Conservation (phyloP, 2,329 filamentous ascomycete species). For the Colletotrichum tofieldiae region DNA sequence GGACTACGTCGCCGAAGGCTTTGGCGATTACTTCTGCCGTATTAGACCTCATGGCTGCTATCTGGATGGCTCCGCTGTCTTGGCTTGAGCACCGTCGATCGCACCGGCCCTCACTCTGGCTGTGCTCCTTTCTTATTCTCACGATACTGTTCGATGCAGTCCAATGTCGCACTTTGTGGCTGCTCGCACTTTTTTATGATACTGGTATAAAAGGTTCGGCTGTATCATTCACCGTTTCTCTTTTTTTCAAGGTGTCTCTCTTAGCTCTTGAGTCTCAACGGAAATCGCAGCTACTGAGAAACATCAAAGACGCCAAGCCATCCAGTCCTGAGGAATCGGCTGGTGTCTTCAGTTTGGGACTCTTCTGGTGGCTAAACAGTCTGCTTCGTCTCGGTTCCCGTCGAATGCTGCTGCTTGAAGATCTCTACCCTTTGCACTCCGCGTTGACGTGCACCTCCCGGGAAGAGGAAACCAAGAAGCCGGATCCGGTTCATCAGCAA, state of each 20-base stretch:
- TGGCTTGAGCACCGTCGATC: slow-evolving; percentile 2
- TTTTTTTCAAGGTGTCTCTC: background rate
- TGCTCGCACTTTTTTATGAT: background rate
- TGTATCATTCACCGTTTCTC: background rate
- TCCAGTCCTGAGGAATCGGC: slow-evolving; percentile 42
- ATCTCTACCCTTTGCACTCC: slow-evolving; percentile 21
- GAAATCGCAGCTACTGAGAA: background rate
- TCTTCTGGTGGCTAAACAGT: slow-evolving; percentile 42
- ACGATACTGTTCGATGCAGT: background rate
- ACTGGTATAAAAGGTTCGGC: background rate
- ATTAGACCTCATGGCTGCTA: background rate
- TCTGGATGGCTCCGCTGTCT: background rate
- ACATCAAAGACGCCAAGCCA: background rate
- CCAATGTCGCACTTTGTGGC: background rate
- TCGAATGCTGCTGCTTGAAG: slow-evolving; percentile 20
- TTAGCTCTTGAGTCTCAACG: background rate
- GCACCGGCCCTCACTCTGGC: background rate
- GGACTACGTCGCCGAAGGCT: background rate
- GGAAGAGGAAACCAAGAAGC: background rate
- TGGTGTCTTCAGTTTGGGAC: slow-evolving; percentile 45
- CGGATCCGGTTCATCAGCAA: background rate
- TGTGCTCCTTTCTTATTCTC: background rate
- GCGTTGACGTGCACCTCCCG: background rate
- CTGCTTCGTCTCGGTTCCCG: slow-evolving; percentile 33
- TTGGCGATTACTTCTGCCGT: background rate